A percentile compares a stretch with the other conserved stretches of the same genome.
phyloP scores from a whole-genome alignment of 768 basidiomycete species.

The Suillus plorans region DNA sequence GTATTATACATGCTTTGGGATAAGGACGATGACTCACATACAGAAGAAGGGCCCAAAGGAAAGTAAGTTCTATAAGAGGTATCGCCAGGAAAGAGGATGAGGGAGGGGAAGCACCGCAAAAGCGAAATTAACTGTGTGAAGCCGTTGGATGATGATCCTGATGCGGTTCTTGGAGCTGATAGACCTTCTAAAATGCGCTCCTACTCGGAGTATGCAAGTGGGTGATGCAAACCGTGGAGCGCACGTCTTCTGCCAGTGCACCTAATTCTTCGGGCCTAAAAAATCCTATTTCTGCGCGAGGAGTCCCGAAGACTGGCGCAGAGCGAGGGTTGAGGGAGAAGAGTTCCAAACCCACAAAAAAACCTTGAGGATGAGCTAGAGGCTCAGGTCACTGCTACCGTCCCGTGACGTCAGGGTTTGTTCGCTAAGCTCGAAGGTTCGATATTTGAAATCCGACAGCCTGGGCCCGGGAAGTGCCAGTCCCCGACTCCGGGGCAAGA shows the following conservation, averaged over 20 bases:
- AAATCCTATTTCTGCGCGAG: conserved; percentile 42
- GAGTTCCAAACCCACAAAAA: conserved; percentile 44
- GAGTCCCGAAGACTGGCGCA: conserved; percentile 19
- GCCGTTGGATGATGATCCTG: conserved; percentile 66
- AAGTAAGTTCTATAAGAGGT: conserved; percentile 78
- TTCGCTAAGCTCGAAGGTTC: no score
- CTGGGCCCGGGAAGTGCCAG: no score
- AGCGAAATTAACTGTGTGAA: conserved; percentile 32
- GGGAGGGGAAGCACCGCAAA: conserved; percentile 30
- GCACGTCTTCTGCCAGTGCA: conserved; percentile 42
- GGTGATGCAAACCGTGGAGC: conserved; percentile 53
- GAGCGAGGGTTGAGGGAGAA: conserved; percentile 36
- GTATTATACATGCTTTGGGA: conserved; percentile 79
- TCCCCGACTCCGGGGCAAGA: no score
- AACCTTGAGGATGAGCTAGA: conserved; percentile 85
- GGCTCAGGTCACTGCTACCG: conserved; percentile 27
- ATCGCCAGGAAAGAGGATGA: conserved; percentile 65
- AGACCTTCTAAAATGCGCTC: conserved; percentile 65
- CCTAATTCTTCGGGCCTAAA: conserved; percentile 42
- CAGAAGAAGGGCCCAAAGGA: conserved; percentile 77
- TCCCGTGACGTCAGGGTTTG: no score
- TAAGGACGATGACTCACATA: conserved; percentile 51
- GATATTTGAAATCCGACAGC: no score
- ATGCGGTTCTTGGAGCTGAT: conserved; percentile 61
- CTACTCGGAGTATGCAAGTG: conserved; percentile 48